Conservation (phyloP, 352 stramenopile genomes). For the Phytophthora vignae region DNA sequence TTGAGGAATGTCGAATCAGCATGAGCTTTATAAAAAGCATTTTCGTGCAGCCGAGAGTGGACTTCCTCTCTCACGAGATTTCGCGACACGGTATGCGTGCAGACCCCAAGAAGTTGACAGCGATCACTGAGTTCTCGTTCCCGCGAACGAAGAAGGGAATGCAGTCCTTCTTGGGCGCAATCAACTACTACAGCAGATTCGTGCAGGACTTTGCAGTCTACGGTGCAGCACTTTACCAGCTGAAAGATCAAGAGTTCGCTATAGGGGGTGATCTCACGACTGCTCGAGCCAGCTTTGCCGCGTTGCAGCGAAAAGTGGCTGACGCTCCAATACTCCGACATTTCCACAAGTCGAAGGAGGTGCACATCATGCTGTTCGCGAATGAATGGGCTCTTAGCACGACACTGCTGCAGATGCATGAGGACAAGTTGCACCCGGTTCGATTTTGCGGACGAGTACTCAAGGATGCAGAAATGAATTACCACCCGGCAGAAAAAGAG, state of each 20-base stretch:
- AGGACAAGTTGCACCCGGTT: too few species aligned
- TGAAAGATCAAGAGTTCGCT: conserved; percentile 12
- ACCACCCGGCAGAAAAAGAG: too few species aligned
- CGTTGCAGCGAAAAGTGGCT: neutral
- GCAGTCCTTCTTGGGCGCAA: conserved; percentile 27
- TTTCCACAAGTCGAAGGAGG: too few species aligned
- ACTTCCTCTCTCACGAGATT: conserved; percentile 30
- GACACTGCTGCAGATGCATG: too few species aligned
- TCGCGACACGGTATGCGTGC: conserved; percentile 13
- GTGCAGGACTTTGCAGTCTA: conserved; percentile 34
- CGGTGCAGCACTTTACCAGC: conserved; percentile 21
- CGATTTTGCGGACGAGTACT: too few species aligned
- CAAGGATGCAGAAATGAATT: too few species aligned
- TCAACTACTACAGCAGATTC: conserved; percentile 42
- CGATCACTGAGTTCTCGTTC: conserved; percentile 15
- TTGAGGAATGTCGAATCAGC: conserved; percentile 30
- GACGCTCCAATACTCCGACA: neutral
- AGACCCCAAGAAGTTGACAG: conserved; percentile 16
- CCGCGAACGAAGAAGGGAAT: conserved; percentile 23
- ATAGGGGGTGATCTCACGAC: neutral
- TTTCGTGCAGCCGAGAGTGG: conserved; percentile 11
- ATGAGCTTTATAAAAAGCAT: conserved; percentile 37
- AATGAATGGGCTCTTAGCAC: too few species aligned
- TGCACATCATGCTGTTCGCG: too few species aligned
- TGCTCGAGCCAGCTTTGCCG: neutral